Evolutionary conservation across 441 rosid species (phyloP).

Genomic region (Corymbia citriodora): DNA sequence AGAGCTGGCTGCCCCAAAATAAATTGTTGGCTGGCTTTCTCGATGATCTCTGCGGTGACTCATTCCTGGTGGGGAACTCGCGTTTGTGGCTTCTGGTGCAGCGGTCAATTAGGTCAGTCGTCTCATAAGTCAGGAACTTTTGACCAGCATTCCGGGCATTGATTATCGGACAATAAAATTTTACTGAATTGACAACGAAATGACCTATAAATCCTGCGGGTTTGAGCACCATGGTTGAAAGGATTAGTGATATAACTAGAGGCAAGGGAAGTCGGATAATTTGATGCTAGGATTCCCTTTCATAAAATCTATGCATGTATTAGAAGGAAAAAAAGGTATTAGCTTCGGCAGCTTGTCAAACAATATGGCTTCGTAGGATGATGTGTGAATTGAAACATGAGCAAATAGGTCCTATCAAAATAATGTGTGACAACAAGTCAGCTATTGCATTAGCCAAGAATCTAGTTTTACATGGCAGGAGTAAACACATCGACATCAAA

Average conservation of each 20-base stretch:
- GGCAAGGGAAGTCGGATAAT: background rate
- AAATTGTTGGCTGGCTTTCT: constrained; percentile 50
- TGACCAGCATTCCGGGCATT: background rate
- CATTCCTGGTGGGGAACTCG: constrained; percentile 98
- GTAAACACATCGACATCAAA: too few species aligned
- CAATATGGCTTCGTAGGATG: too few species aligned
- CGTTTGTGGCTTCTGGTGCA: constrained; percentile 97
- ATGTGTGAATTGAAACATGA: too few species aligned
- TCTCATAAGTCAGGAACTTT: background rate
- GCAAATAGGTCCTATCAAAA: too few species aligned
- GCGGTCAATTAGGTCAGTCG: constrained; percentile 67
- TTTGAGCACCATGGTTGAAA: background rate
- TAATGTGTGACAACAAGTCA: too few species aligned
- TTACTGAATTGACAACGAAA: background rate
- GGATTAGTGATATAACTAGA: background rate
- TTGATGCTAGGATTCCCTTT: background rate
- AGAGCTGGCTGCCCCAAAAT: background rate
- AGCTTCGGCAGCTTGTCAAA: too few species aligned
- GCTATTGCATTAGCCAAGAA: too few species aligned
- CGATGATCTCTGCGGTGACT: constrained; percentile 80
- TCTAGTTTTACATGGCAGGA: too few species aligned
- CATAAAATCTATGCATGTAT: background rate
- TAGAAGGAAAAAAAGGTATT: background rate
- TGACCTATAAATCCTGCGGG: too few species aligned
- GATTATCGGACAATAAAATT: background rate